These are phyloP conservation scores for Fennellomyces sp. DNA, from an alignment of 371 early-diverging fungal genomes.

Conservation along the genomic window DNA sequence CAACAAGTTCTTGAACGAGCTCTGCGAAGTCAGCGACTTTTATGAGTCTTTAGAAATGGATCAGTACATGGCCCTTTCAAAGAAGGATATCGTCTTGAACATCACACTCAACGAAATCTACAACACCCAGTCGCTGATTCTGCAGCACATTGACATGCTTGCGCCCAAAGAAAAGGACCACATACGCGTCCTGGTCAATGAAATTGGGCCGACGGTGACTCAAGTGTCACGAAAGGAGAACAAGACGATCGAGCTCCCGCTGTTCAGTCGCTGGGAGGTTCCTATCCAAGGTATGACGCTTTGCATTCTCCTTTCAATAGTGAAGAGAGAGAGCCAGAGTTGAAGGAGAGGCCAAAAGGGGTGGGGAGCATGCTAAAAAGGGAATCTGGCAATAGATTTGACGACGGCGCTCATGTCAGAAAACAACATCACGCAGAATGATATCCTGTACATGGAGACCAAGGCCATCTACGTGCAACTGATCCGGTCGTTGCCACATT, in stretches of 20 bases:
- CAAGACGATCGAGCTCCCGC: slow-evolving; percentile 77
- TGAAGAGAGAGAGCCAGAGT: background rate
- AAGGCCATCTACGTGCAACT: slow-evolving; percentile 93
- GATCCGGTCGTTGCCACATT: slow-evolving; percentile 77
- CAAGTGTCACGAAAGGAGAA: slow-evolving; percentile 88
- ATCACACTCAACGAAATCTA: slow-evolving; percentile 94
- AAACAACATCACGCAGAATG: slow-evolving; percentile 87
- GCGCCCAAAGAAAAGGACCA: slow-evolving; percentile 83
- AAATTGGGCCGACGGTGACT: slow-evolving; percentile 76
- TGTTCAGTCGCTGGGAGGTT: slow-evolving; percentile 93
- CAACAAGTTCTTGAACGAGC: slow-evolving; percentile 84
- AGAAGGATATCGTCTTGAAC: slow-evolving; percentile 85
- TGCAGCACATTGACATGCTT: slow-evolving; percentile 81
- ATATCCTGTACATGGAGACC: slow-evolving; percentile 94
- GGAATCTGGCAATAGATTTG: slow-evolving; percentile 30
- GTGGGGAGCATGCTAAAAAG: background rate
- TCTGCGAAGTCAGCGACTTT: slow-evolving; percentile 95
- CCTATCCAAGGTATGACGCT: slow-evolving; percentile 83
- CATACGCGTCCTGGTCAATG: slow-evolving; percentile 75
- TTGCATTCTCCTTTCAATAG: background rate
- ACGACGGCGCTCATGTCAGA: slow-evolving; percentile 71
- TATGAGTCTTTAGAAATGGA: slow-evolving; percentile 96
- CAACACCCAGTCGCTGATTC: slow-evolving; percentile 83
- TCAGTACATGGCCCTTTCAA: slow-evolving; percentile 93
- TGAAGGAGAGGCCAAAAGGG: background rate